A percentile compares a stretch with the other conserved stretches of the same genome.
These are phyloP conservation scores for Plasmodium chabaudi DNA, from an alignment of 169 alveolate genomes.

Conservation along the genomic window DNA sequence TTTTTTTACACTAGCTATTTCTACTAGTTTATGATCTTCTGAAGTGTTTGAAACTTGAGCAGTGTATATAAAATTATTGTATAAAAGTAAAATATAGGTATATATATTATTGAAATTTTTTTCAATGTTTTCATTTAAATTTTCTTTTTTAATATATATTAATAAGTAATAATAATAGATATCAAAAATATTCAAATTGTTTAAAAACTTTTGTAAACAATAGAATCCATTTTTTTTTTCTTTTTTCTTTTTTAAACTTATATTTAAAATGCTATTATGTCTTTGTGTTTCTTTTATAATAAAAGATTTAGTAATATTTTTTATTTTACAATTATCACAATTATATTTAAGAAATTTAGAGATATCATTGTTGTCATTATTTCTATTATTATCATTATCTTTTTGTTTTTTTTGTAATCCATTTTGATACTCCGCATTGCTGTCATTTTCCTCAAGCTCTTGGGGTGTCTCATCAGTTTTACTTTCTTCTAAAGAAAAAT, in stretches of 20 bases:
- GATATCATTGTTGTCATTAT: background rate
- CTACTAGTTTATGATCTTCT: background rate
- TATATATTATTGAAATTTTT: constrained; percentile 17
- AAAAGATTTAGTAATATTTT: constrained; percentile 30
- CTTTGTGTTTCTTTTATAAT: constrained; percentile 48
- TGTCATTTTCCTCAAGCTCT: background rate
- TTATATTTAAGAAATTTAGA: constrained; percentile 9
- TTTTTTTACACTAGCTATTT: background rate
- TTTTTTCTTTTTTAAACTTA: constrained; percentile 35
- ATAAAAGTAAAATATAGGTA: constrained; percentile 27
- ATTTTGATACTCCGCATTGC: background rate
- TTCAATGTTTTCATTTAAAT: constrained; percentile 15
- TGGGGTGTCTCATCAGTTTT: background rate
- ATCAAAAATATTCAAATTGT: constrained; percentile 30
- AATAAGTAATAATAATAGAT: constrained; percentile 54
- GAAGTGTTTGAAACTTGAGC: background rate
- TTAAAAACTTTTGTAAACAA: constrained; percentile 36
- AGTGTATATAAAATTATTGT: constrained; percentile 25
- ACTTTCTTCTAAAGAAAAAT: too few relatives aligned
- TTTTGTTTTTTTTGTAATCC: background rate
- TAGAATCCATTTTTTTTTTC: constrained; percentile 74
- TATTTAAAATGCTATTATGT: constrained; percentile 39
- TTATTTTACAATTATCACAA: constrained; percentile 74
- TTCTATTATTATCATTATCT: background rate
- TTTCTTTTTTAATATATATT: constrained; percentile 24